Evolutionary conservation across 345 rosid genomes (phyloP).

Genomic region (Citrus sp.): DNA sequence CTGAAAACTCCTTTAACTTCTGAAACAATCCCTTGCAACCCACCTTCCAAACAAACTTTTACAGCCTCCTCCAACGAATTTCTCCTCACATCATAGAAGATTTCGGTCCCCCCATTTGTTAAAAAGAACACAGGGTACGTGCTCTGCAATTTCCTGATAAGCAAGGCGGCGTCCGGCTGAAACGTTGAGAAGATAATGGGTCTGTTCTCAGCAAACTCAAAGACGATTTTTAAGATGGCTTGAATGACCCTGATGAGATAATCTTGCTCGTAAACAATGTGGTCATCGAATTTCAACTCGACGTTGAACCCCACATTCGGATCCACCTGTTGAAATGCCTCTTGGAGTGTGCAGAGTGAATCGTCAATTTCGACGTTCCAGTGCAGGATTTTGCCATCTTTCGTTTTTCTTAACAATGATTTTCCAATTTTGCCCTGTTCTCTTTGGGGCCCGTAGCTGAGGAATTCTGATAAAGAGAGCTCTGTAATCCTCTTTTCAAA

Average conservation of each 20-base stretch:
- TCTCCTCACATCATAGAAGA: slow-evolving; percentile 63
- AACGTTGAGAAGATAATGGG: slow-evolving; percentile 83
- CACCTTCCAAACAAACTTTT: slow-evolving; percentile 69
- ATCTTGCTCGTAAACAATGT: slow-evolving; percentile 56
- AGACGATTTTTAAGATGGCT: slow-evolving; percentile 66
- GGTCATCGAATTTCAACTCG: slow-evolving; percentile 87
- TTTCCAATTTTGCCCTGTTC: slow-evolving; percentile 48
- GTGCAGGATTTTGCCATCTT: slow-evolving; percentile 61
- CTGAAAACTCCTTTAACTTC: slow-evolving; percentile 77
- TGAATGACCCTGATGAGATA: slow-evolving; percentile 58
- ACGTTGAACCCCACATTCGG: slow-evolving; percentile 81
- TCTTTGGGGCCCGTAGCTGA: slow-evolving; percentile 69
- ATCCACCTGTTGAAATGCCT: slow-evolving; percentile 70
- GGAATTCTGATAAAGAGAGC: slow-evolving; percentile 59
- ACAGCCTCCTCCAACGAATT: slow-evolving; percentile 88
- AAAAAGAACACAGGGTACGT: slow-evolving; percentile 84
- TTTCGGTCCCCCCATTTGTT: slow-evolving; percentile 61
- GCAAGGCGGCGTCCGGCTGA: slow-evolving; percentile 88
- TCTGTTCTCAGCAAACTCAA: slow-evolving; percentile 49
- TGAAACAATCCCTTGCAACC: slow-evolving; percentile 77
- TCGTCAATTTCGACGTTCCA: slow-evolving; percentile 82
- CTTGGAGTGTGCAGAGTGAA: slow-evolving; percentile 68
- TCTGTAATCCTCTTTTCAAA: slow-evolving; percentile 85
- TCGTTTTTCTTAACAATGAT: slow-evolving; percentile 60
- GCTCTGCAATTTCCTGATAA: slow-evolving; percentile 63